Base-by-base conservation (phyloP, 2,329 filamentous ascomycete species). In the Myriosclerotinia scirpicola region DNA sequence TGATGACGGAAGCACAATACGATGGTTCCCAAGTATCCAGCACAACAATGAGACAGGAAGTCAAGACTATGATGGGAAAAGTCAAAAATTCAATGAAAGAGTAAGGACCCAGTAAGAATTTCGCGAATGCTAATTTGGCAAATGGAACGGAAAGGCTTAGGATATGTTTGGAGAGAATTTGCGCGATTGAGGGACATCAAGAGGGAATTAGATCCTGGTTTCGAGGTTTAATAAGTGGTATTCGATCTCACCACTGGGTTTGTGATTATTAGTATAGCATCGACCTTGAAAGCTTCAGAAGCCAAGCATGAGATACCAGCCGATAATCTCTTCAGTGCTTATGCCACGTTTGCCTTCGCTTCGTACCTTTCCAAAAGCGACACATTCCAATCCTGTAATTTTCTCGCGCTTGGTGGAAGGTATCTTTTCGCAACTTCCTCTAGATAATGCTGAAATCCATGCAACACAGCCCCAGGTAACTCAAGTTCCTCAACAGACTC, bases 381-480 rank as follows among this genome's bases (percentile, higher is more conserved):
- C 6, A 92, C 86, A 36, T 82, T 82, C 89, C 89, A 92, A n/a
- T 83, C 84, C 73, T 85, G 81, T 70, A 90, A 90, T 38, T 72
- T 78, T 66, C 85, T 81, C 67, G 88, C 85, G 11, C 79, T 79
- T 0, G 71, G 74, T 1, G 89, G 89, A 11, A 92, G 74, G 20
- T 86, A 73, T 3, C 69, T 48, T 38, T 40, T 53, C 46, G 81
- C 84, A 70, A 83, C 87, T 9, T 73, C 73, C 14, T 78, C 74
- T 76, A 77, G 7, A 72, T 69, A 1, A 76, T 71, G 8, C 54
- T 70, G 54, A 22, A 88, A 76, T 40, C 78, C 78, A 6, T 75
- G 67, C 38, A 88, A 84, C 5, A 85, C 80, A 5, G 80, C 77
- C 1, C 68, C 69, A 0, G 87, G 85, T 42, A 91, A 76, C 40